These are phyloP conservation scores for Eucalyptus microcorys DNA, from an alignment of 345 rosid species.

Conservation along the genomic window DNA sequence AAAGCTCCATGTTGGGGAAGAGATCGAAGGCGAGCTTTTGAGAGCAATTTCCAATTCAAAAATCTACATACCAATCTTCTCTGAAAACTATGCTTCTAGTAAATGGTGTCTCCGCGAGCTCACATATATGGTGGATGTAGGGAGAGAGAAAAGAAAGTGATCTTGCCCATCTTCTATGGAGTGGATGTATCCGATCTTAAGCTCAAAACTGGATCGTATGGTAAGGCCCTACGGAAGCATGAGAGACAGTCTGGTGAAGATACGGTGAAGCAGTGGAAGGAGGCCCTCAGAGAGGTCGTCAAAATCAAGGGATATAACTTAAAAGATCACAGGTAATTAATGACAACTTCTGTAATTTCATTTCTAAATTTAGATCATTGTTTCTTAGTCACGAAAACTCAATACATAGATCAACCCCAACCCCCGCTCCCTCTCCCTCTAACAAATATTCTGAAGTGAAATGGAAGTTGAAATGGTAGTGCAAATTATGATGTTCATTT, in stretches of 20 bases:
- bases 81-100: too few relatives aligned
- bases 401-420: not conserved
- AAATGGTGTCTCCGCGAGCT: not conserved
- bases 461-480: too few relatives aligned
- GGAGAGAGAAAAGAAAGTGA: not conserved
- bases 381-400: not conserved
- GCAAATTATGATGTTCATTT: not conserved
- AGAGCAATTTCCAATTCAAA: too few relatives aligned
- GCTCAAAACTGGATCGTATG: not conserved
- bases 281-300: too few relatives aligned
- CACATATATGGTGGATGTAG: not conserved
- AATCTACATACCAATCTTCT: too few relatives aligned
- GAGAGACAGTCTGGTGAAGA: not conserved
- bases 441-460: too few relatives aligned
- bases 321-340: not conserved
- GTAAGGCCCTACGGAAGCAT: not conserved
- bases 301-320: too few relatives aligned
- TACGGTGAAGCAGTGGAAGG: rapidly evolving
- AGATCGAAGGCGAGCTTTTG: not conserved
- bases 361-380: not conserved
- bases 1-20: not conserved
- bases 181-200: not conserved
- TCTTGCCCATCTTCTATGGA: not conserved
- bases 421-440: too few relatives aligned
- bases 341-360: not conserved